phyloP scores from a whole-genome alignment of 306 rosid species.

The Hippophae tibetana region DNA sequence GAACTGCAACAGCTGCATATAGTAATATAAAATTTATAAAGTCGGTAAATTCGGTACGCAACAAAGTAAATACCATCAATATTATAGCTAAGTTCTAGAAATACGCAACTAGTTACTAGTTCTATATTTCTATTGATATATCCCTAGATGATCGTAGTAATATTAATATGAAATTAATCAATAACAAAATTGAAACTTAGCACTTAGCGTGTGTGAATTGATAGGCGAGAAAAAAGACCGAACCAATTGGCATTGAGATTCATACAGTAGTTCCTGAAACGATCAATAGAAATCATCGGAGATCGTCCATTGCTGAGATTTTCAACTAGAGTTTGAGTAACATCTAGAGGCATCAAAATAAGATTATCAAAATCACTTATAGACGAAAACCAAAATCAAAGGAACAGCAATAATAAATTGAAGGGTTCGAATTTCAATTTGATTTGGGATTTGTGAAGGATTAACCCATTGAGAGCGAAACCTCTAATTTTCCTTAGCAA shows the following conservation, averaged over 20 bases:
- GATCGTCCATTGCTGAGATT: slow-evolving; percentile 49
- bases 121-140: too few relatives aligned
- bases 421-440: neutral
- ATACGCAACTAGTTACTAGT: neutral
- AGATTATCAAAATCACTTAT: neutral
- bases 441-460: neutral
- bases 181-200: neutral
- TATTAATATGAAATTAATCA: neutral
- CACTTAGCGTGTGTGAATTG: neutral
- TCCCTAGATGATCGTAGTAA: neutral
- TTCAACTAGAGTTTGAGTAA: slow-evolving; percentile 40
- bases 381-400: neutral
- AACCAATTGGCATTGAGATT: slow-evolving; percentile 47
- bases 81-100: neutral
- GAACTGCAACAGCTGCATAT: slow-evolving; percentile 50
- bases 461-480: neutral
- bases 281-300: slow-evolving; percentile 47
- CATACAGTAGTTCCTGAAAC: slow-evolving; percentile 56
- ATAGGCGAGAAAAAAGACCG: slow-evolving; percentile 2
- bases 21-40: neutral
- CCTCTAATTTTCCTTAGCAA: slow-evolving; percentile 54
- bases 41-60: neutral
- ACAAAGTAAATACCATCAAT: neutral
- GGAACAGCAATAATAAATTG: neutral
- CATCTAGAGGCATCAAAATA: slow-evolving; percentile 29